Evolutionary conservation across 768 basidiomycete genomes (phyloP), one percentile per base, ranked within the genome.

Genomic region (Piloderma croceum): DNA sequence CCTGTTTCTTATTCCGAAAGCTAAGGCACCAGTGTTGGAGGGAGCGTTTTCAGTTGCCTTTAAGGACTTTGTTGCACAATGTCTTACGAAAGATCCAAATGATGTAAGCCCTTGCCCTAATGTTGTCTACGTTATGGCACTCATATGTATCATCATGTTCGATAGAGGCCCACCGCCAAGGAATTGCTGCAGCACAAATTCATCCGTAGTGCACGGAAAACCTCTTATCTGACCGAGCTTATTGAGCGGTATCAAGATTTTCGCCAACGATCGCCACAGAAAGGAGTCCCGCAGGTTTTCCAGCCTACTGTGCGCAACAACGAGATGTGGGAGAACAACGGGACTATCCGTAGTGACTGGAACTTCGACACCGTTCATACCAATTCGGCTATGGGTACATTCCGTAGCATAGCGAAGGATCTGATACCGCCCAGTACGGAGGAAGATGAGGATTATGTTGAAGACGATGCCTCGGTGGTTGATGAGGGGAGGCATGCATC

Each of bases 1-100:
- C 1, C 73, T 99, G 39, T 98, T 98, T 70, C 72, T 98, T 35
- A 99, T 98, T 47, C 96, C 96, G 3, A 96, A 97, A 65, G 91
- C 93, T 13, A 90, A 90, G 48, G 83, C 96, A 4, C 96, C 96
- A 5, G 74, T 77, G 7, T 69, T 99, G 36, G 94, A 97, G 52
- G 92, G 90, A 1, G 57, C 79, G 18, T 98, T 93, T 58, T 85
- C 83, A 12, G 50, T 73, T 3, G 77, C 81, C 1, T 98, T 98
- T 71, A 93, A 93, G 57, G 93, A 97, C 49, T 99, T 99, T 53
- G 82, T 98, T 15, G 64, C 76, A 12, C 73, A 78, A 39, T 99
- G 96, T 62, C 62, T 99, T 48, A 94, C 91, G 34, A 99, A 98
- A 68, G 91, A 98, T 52, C 84, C 94, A 6, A 67, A 68, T 50